Conservation (phyloP, 768 basidiomycete genomes). For the Rhizopogon roseolus region DNA sequence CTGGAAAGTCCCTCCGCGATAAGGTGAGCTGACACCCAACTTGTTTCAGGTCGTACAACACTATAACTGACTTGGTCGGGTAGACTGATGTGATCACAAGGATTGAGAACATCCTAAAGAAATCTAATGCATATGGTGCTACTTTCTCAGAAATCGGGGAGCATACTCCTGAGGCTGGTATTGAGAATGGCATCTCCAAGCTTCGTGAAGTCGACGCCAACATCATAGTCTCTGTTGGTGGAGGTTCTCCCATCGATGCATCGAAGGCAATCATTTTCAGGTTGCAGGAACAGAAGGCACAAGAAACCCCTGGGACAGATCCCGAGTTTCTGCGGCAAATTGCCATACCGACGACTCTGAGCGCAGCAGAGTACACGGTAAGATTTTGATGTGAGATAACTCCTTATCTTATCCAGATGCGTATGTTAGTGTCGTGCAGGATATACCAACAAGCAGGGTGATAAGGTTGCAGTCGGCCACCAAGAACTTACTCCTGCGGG, state of each 20-base stretch:
- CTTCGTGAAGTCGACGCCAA: slow-evolving; percentile 59
- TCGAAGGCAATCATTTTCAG: slow-evolving; percentile 68
- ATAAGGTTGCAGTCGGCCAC: slow-evolving; percentile 52
- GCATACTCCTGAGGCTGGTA: slow-evolving; percentile 66
- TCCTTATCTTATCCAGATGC: not conserved
- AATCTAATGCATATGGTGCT: slow-evolving; percentile 53
- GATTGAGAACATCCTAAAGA: slow-evolving; percentile 43
- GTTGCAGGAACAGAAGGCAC: slow-evolving; percentile 31
- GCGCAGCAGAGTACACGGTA: slow-evolving; percentile 73
- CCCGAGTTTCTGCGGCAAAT: slow-evolving; percentile 51
- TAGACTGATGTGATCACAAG: slow-evolving; percentile 22
- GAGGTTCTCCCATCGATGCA: slow-evolving; percentile 78
- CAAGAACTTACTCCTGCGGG: slow-evolving; percentile 62
- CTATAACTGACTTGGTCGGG: slow-evolving; percentile 6
- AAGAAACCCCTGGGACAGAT: slow-evolving; percentile 42
- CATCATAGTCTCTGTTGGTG: slow-evolving; percentile 69
- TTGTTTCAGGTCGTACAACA: not conserved
- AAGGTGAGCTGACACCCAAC: slow-evolving; percentile 39
- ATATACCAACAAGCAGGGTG: slow-evolving; percentile 63
- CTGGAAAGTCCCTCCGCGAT: slow-evolving; percentile 60
- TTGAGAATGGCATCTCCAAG: slow-evolving; percentile 48
- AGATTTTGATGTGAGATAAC: slow-evolving; percentile 9
- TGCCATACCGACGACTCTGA: slow-evolving; percentile 78
- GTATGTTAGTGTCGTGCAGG: slow-evolving; percentile 55
- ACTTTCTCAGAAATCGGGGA: slow-evolving; percentile 74